Percentiles rank a stretch among this genome's conserved stretches.
These are phyloP conservation scores for Actinomucor elegans DNA, from an alignment of 371 early-diverging fungal genomes.

Conservation along the genomic window DNA sequence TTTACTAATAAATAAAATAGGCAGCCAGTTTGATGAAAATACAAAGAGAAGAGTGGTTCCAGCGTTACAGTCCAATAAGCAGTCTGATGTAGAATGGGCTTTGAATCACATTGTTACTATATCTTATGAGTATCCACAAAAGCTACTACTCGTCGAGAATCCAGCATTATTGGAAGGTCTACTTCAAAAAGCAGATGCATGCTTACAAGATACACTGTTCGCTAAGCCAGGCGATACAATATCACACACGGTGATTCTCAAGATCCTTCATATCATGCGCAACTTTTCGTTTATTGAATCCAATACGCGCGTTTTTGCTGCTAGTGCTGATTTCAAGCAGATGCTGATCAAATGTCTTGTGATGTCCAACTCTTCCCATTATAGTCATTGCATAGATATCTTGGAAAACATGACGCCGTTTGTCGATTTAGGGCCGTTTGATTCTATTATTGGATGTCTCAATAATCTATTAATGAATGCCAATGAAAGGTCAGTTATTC, in stretches of 20 bases:
- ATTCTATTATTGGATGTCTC: constrained; percentile 39
- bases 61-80: constrained; percentile 70
- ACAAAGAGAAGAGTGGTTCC: constrained; percentile 69
- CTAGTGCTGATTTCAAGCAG: constrained; percentile 43
- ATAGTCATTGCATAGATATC: constrained; percentile 67
- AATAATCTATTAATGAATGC: constrained; percentile 44
- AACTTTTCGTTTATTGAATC: constrained; percentile 74
- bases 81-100: constrained; percentile 86
- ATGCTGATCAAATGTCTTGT: constrained; percentile 59
- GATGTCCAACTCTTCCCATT: constrained; percentile 47
- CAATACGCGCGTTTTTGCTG: constrained; percentile 54
- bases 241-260: constrained; percentile 39
- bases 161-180: constrained; percentile 67
- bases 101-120: constrained; percentile 78
- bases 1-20: constrained; percentile 5
- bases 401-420: constrained; percentile 66
- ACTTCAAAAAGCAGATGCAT: constrained; percentile 53
- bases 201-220: constrained; percentile 36
- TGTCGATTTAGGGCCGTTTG: constrained; percentile 48
- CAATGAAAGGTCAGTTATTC: constrained; percentile 61
- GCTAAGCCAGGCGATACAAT: not conserved
- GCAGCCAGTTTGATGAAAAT: constrained; percentile 37
- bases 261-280: constrained; percentile 71
- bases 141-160: constrained; percentile 65
- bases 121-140: constrained; percentile 60